Evolutionary conservation across 305 asterid species (phyloP).

Genomic region (Stenogyne calaminthoides): DNA sequence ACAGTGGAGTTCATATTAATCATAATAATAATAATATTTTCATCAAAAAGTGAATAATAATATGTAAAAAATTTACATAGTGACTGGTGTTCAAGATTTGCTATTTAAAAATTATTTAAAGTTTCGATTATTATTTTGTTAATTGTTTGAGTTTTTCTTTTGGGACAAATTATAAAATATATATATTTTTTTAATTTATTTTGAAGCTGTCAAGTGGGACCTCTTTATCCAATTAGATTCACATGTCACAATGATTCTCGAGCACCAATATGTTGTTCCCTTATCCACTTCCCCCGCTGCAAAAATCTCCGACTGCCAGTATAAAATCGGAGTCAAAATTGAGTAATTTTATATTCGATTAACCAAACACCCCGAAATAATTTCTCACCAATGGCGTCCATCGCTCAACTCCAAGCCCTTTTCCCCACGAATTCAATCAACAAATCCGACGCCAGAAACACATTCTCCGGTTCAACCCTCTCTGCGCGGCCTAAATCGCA

Average conservation of each 20-base stretch:
- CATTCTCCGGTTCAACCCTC: conserved; percentile 40
- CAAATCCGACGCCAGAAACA: conserved; percentile 25
- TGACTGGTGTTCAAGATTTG: no score
- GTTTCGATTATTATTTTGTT: no score
- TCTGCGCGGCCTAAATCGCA: conserved; percentile 16
- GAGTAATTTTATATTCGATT: conserved; percentile 5
- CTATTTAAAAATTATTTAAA: no score
- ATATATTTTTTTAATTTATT: no score
- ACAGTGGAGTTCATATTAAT: no score
- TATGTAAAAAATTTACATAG: no score
- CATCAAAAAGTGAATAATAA: no score
- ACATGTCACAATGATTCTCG: neutral
- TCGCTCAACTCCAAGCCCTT: conserved; percentile 34
- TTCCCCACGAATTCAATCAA: conserved; percentile 37
- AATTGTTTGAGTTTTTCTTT: no score
- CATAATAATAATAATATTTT: no score
- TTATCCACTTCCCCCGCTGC: conserved; percentile 39
- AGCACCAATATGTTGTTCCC: conserved; percentile 36
- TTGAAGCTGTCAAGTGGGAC: conserved; percentile 30
- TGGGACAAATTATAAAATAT: no score
- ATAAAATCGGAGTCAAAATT: conserved; percentile 28
- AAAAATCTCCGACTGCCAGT: neutral
- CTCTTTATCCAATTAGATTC: conserved; percentile 42
- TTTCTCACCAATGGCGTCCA: conserved; percentile 52
- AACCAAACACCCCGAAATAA: neutral